Conservation (phyloP, 768 basidiomycete genomes). For the Astraeus odoratus region DNA sequence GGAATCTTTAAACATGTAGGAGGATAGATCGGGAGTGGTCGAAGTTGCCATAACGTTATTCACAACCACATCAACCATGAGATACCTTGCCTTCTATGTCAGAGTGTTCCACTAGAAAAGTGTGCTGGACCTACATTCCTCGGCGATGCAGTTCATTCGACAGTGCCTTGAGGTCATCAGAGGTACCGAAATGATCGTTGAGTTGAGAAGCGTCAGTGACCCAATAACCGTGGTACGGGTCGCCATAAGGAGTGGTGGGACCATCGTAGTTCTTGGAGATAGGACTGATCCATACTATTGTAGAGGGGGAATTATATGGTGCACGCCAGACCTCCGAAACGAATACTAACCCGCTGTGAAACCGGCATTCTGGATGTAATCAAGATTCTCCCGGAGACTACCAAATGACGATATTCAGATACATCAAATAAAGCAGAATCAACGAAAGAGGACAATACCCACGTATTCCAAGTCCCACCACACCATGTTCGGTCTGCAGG, state of each 20-base stretch:
- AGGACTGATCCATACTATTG: slow-evolving; percentile 75
- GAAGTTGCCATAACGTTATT: slow-evolving; percentile 81
- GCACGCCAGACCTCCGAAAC: neutral
- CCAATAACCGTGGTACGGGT: slow-evolving; percentile 88
- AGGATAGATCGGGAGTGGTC: slow-evolving; percentile 54
- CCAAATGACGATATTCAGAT: neutral
- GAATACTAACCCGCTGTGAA: slow-evolving; percentile 60
- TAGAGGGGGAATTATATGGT: neutral
- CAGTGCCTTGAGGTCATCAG: slow-evolving; percentile 65
- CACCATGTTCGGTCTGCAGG: slow-evolving; percentile 63
- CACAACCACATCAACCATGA: slow-evolving; percentile 82
- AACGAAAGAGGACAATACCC: slow-evolving; percentile 11
- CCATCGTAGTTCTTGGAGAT: slow-evolving; percentile 74
- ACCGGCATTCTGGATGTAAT: slow-evolving; percentile 78
- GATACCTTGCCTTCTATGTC: slow-evolving; percentile 37
- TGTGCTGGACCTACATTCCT: slow-evolving; percentile 46
- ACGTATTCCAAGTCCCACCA: slow-evolving; percentile 81
- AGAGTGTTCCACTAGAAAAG: neutral
- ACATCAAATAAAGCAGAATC: neutral
- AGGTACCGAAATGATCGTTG: slow-evolving; percentile 66
- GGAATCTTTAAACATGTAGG: slow-evolving; percentile 60
- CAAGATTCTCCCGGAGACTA: slow-evolving; percentile 66
- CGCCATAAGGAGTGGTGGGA: slow-evolving; percentile 64
- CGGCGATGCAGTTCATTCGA: slow-evolving; percentile 60
- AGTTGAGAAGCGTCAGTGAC: slow-evolving; percentile 58